phyloP scores from a whole-genome alignment of 768 basidiomycete species.

The Termitomyces sp. region DNA sequence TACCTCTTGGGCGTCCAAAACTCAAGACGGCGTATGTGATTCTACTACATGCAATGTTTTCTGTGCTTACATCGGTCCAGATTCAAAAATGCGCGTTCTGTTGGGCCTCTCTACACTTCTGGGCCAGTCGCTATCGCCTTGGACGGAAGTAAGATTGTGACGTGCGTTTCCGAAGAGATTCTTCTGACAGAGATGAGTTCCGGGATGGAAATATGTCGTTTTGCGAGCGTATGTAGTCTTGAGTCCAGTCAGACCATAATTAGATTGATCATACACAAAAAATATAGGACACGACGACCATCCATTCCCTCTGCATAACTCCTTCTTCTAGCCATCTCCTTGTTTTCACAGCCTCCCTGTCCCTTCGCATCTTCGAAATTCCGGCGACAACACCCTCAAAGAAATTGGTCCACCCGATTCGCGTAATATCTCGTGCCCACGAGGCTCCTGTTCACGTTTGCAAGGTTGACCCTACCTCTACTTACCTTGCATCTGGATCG shows the following conservation, averaged over 20 bases:
- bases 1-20: conserved; percentile 34
- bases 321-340: conserved; percentile 69
- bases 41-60: not conserved
- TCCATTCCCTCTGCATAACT: conserved; percentile 81
- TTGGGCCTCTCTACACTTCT: conserved; percentile 81
- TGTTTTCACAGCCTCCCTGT: conserved; percentile 75
- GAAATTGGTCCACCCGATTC: conserved; percentile 61
- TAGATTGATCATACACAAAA: not conserved
- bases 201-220: conserved; percentile 73
- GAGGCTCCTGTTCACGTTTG: conserved; percentile 93
- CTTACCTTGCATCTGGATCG: conserved; percentile 91
- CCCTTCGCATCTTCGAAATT: conserved; percentile 80
- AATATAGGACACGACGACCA: conserved; percentile 72
- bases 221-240: conserved; percentile 65
- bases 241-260: not conserved
- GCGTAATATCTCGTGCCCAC: conserved; percentile 80
- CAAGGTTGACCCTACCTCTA: conserved; percentile 76
- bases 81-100: conserved; percentile 68
- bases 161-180: conserved; percentile 84
- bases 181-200: conserved; percentile 75
- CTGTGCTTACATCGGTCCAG: conserved; percentile 31
- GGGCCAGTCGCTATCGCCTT: conserved; percentile 78
- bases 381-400: conserved; percentile 41
- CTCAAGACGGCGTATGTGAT: conserved; percentile 59
- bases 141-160: conserved; percentile 77